These are phyloP conservation scores for Boletus albobrunnescens DNA, from an alignment of 1,284 basidiomycete species.

Conservation along the genomic window DNA sequence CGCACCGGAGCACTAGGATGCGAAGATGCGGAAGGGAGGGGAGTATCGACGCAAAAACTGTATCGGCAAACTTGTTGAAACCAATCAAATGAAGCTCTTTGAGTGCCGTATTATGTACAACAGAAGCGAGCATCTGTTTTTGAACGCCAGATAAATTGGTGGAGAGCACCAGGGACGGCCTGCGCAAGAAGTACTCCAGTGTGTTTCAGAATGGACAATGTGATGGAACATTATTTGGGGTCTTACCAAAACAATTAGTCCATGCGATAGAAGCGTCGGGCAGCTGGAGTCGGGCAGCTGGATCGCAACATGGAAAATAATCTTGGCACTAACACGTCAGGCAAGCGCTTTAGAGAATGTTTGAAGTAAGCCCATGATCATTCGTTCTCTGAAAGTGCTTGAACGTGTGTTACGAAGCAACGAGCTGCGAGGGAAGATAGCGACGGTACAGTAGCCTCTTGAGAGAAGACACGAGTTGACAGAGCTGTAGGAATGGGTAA, in stretches of 20 bases:
- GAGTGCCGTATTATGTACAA: slow-evolving; percentile 41
- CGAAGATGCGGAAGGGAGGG: slow-evolving; percentile 43
- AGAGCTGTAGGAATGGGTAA: slow-evolving; percentile 49
- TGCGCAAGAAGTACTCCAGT: slow-evolving; percentile 58
- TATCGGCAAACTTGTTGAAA: slow-evolving; percentile 52
- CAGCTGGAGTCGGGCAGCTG: slow-evolving; percentile 46
- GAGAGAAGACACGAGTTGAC: slow-evolving; percentile 42
- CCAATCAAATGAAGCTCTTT: slow-evolving; percentile 48
- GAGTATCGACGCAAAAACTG: slow-evolving; percentile 47
- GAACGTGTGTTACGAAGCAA: slow-evolving; percentile 47
- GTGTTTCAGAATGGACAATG: not conserved
- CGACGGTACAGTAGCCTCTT: slow-evolving; percentile 35
- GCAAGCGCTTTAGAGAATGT: slow-evolving; percentile 44
- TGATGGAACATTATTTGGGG: not conserved
- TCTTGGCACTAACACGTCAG: slow-evolving; percentile 48
- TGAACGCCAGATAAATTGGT: slow-evolving; percentile 51
- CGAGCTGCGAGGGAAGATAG: slow-evolving; percentile 50
- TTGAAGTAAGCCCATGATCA: slow-evolving; percentile 39
- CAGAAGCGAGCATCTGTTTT: slow-evolving; percentile 45
- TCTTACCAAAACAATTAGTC: slow-evolving; percentile 53
- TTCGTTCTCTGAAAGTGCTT: slow-evolving; percentile 38
- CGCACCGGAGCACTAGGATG: slow-evolving; percentile 52
- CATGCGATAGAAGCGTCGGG: slow-evolving; percentile 50
- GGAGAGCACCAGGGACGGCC: slow-evolving; percentile 46
- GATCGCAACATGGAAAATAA: slow-evolving; percentile 49